A percentile compares a stretch with the other conserved stretches of the same genome.
Conservation (phyloP, 805 yeast genomes). For the Nakazawaea siamensis region DNA sequence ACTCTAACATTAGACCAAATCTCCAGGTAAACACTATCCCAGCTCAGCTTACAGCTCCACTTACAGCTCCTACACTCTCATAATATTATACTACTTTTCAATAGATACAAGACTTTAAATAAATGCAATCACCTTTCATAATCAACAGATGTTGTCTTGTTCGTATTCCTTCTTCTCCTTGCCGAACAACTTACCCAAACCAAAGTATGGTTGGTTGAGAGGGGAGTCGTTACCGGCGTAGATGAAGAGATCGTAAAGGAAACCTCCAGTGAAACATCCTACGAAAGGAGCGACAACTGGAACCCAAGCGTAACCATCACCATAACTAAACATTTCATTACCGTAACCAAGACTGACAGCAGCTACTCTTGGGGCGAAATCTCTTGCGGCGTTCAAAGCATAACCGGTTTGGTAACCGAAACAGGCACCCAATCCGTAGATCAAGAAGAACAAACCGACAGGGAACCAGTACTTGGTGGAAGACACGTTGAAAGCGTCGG, state of each 20-base stretch:
- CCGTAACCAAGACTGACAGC: conserved; percentile 39
- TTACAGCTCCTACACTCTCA: no score
- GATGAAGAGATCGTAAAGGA: conserved; percentile 41
- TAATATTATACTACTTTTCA: no score
- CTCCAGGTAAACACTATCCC: no score
- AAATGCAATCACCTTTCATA: no score
- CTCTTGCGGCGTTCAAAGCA: conserved; percentile 48
- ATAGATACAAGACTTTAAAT: no score
- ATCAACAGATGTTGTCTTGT: no score
- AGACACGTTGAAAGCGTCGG: conserved; percentile 38
- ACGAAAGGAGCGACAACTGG: conserved; percentile 42
- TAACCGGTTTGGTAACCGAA: conserved; percentile 47
- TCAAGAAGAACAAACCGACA: conserved; percentile 34
- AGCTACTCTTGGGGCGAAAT: conserved; percentile 45
- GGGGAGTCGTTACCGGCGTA: conserved; percentile 47
- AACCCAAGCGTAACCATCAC: conserved; percentile 43
- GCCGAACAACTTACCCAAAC: conserved; percentile 15
- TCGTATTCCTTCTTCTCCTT: no score
- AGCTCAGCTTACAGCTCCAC: no score
- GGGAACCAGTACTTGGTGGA: conserved; percentile 39
- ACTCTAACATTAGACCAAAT: no score
- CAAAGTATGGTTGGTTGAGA: conserved; percentile 33
- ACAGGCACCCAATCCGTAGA: conserved; percentile 37
- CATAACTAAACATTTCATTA: conserved; percentile 27
- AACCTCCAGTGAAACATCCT: conserved; percentile 40